These are phyloP conservation scores for Penicillium odoratum DNA, from an alignment of 495 filamentous ascomycete species.

Conservation along the genomic window DNA sequence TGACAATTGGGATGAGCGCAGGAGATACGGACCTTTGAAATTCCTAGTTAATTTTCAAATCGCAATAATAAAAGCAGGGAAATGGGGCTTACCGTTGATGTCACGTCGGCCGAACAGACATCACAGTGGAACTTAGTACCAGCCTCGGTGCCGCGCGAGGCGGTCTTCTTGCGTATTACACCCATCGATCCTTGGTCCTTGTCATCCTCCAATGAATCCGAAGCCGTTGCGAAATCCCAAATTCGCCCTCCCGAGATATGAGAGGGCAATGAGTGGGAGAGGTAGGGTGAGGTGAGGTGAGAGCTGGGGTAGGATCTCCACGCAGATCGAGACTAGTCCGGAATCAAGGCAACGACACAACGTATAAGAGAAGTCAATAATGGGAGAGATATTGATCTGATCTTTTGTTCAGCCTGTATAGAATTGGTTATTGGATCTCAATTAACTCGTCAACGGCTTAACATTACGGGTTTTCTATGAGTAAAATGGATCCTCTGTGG, in stretches of 20 bases:
- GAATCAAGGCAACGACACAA: background rate
- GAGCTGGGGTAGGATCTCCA: slow-evolving; percentile 30
- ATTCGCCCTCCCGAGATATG: slow-evolving; percentile 33
- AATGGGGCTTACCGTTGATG: slow-evolving; percentile 71
- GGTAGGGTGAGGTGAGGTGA: slow-evolving; percentile 13
- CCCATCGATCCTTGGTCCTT: slow-evolving; percentile 64
- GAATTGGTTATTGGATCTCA: no score
- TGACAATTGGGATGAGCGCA: slow-evolving; percentile 80
- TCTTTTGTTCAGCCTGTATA: no score
- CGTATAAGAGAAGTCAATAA: background rate
- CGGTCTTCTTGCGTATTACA: slow-evolving; percentile 94
- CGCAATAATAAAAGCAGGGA: background rate
- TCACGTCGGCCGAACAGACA: slow-evolving; percentile 92
- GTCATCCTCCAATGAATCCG: slow-evolving; percentile 45
- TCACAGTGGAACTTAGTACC: slow-evolving; percentile 96
- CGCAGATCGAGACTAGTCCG: slow-evolving; percentile 13
- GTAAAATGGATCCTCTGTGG: no score
- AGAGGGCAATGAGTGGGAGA: slow-evolving; percentile 29
- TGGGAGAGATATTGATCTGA: background rate
- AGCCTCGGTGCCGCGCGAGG: slow-evolving; percentile 82
- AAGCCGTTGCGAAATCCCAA: slow-evolving; percentile 34
- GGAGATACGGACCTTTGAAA: slow-evolving; percentile 80
- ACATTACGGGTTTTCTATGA: no score
- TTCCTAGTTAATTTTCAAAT: slow-evolving; percentile 5
- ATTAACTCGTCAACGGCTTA: no score